Evolutionary conservation across 2,329 filamentous ascomycete species (phyloP).

Genomic region (Cordyceps cateniannulata): DNA sequence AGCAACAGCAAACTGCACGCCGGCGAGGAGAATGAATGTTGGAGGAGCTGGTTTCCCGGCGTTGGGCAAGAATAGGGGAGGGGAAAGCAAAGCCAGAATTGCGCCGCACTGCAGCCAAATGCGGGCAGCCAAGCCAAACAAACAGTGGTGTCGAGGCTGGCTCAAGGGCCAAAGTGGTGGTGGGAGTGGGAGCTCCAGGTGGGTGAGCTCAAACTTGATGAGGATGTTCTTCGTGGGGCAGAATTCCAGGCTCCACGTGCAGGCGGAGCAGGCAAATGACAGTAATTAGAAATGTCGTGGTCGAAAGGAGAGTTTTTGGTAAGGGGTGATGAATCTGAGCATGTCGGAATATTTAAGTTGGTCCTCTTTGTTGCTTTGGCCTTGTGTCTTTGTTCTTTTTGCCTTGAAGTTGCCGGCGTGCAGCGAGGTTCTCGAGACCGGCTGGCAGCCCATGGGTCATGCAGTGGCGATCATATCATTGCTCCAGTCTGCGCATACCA

Average conservation of each 20-base stretch:
- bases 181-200: neutral
- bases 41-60: neutral
- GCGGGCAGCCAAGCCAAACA: neutral
- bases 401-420: neutral
- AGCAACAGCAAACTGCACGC: neutral
- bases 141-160: neutral
- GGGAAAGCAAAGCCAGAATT: neutral
- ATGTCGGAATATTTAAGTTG: neutral
- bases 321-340: neutral
- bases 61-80: neutral
- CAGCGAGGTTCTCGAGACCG: neutral
- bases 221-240: conserved; percentile 6
- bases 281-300: neutral
- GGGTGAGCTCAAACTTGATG: neutral
- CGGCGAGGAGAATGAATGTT: neutral
- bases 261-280: neutral
- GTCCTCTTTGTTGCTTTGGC: neutral
- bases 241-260: neutral
- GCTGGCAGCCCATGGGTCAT: neutral
- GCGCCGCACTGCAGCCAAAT: neutral
- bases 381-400: neutral
- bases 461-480: neutral
- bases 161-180: neutral
- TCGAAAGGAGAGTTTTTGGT: neutral
- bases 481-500: neutral